Evolutionary conservation across 768 basidiomycete genomes (phyloP), one percentile per base, ranked within the genome.

Genomic region (Lentinula guzmanii): DNA sequence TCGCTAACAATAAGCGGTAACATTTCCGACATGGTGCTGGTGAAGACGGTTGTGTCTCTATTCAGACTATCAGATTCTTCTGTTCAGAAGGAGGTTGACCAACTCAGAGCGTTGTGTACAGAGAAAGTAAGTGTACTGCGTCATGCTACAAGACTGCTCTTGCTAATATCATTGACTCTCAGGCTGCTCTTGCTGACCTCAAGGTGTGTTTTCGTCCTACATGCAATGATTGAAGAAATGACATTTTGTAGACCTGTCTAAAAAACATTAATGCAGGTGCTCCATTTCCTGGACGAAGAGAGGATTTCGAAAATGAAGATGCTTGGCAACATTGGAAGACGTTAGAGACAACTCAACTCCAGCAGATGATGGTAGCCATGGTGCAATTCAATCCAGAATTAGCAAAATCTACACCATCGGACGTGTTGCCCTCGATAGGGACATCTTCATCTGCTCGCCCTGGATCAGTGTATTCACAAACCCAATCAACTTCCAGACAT

Each of bases 231-330:
- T 66, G 61, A 52, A 65, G 48, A 35, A 42, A 60, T 51, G 60
- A 66, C 33, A 15, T 37, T 35, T 43, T 60, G 60, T 68, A 95
- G 91, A 91, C 90, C 39, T 95, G 91, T 70, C 77, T 98, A 58
- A 96, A 96, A 77, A 91, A 93, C 65, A 90, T 98, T 69, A 91
- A 89, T 58, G 87, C 90, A 13, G 90, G 92, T 28, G 79, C 82
- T 11, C 76, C 89, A 1, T 95, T 95, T 69, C 94, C 95, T 1
- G 93, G 91, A 18, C 83, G 88, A 55, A 81, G 90, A 65, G 88
- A 92, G 64, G 95, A 98, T 70, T 98, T 98, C 69, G 83, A 86
- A 37, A 87, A 72, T 58, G 90, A 93, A 5, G 83, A 85, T 2
- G 91, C 91, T 0, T 98, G 90, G 86, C 82, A 86, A 35, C 81